Evolutionary conservation across 2,329 filamentous ascomycete species (phyloP), one percentile per base, ranked within the genome.

Genomic region (Nemania abortiva): DNA sequence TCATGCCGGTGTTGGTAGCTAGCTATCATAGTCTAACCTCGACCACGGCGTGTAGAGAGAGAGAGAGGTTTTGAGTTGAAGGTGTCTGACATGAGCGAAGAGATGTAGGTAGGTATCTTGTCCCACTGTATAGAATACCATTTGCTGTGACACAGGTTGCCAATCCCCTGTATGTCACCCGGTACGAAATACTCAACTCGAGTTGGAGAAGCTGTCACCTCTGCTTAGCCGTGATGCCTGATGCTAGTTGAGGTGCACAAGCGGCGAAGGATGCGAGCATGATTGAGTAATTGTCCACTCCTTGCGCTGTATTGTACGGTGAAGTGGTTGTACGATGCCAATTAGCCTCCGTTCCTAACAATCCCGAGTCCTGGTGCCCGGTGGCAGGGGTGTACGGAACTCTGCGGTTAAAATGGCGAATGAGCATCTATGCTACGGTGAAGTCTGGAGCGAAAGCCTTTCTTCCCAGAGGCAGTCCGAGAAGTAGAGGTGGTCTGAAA

Each of bases 51-150:
- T 2, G 34, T 37, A 37, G 34, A 37, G 34, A 10, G 34, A 37
- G 34, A 10, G 7, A 39, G 27, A 13, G 31, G 9, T 27, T 47
- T 9, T 37, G 1, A 34, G 37, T 20, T 49, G 39, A 27, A 60
- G 18, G 18, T 50, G 31, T 42, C 42, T 62, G 57, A 61, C 27
- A 58, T 47, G 22, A 52, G 22, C 37, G 39, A 10, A 66, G 42
- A 37, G 34, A 65, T 13, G 29, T 27, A 27, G 22, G 47, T 27
- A 11, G 34, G 34, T 15, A 54, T 27, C 5, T 27, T 27, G 24
- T 27, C 24, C 24, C 31, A 18, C 24, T 62, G 57, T 42, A 47
- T 9, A 27, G 24, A 27, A 27, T 47, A 10, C n/a, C 47, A 24
- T 24, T 24, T 24, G 4, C n/a, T 24, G 47, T 24, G 31, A 29